Percentiles rank a stretch among this genome's conserved stretches.
phyloP scores from a whole-genome alignment of 2,329 filamentous ascomycete genomes.

The Pseudohalonectria lignicola region DNA sequence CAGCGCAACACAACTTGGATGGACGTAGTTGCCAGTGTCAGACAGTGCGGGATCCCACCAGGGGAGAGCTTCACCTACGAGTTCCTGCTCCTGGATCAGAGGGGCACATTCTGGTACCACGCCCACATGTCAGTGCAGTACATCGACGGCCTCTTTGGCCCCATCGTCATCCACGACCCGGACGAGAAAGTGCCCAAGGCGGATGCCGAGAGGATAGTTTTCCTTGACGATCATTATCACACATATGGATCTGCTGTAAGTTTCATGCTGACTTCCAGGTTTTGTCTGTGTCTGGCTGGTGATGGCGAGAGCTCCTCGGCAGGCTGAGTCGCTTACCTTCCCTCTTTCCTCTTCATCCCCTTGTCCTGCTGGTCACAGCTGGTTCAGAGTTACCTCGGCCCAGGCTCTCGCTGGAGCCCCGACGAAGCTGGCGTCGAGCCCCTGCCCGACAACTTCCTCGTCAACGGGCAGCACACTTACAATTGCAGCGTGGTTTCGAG shows the following conservation, averaged over 20 bases:
- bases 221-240: conserved; percentile 27
- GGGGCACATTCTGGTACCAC: conserved; percentile 43
- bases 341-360: conserved; percentile 2
- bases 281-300: too few species aligned
- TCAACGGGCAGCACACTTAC: conserved; percentile 26
- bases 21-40: conserved; percentile 53
- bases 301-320: too few species aligned
- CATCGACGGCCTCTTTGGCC: conserved; percentile 52
- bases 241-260: conserved; percentile 20
- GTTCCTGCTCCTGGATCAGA: conserved; percentile 34
- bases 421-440: conserved; percentile 25
- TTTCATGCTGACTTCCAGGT: not conserved
- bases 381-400: conserved; percentile 18
- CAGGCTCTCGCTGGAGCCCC: conserved; percentile 22
- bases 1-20: conserved; percentile 53
- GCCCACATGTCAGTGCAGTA: conserved; percentile 51
- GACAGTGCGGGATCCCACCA: conserved; percentile 48
- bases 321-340: not conserved
- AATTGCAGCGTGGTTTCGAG: conserved; percentile 20
- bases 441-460: conserved; percentile 25
- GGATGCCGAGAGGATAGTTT: conserved; percentile 24
- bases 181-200: conserved; percentile 16
- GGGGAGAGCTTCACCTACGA: conserved; percentile 48
- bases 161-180: conserved; percentile 33
- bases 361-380: conserved; percentile 10